These are phyloP conservation scores for Talaromyces nanjingensis DNA, from an alignment of 495 filamentous ascomycete species.

Conservation along the genomic window DNA sequence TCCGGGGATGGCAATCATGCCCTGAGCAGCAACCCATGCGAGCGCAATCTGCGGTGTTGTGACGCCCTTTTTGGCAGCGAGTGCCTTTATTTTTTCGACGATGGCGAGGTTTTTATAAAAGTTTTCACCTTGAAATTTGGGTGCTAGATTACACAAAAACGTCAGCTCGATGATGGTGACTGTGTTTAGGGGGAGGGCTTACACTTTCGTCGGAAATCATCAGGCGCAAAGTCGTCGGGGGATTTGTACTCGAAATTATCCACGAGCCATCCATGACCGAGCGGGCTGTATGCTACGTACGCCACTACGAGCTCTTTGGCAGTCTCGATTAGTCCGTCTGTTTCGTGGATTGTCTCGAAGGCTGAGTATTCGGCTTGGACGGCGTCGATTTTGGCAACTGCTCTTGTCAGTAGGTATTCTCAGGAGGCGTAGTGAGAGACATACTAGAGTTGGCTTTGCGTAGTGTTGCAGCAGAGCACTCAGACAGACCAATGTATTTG, in stretches of 20 bases:
- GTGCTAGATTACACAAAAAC: constrained; percentile 15
- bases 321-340: constrained; percentile 31
- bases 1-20: constrained; percentile 40
- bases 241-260: constrained; percentile 35
- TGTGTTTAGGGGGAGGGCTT: constrained; percentile 2
- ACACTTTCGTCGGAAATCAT: constrained; percentile 36
- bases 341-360: constrained; percentile 42
- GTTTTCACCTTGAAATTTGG: constrained; percentile 45
- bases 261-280: constrained; percentile 41
- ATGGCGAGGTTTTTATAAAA: constrained; percentile 42
- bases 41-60: constrained; percentile 34
- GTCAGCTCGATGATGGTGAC: neutral
- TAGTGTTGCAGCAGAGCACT: constrained; percentile 37
- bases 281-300: constrained; percentile 39
- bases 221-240: constrained; percentile 36
- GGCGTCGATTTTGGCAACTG: constrained; percentile 45
- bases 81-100: constrained; percentile 36
- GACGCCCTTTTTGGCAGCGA: constrained; percentile 32
- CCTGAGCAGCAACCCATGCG: constrained; percentile 41
- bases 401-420: neutral
- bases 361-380: constrained; percentile 45
- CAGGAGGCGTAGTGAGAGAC: neutral
- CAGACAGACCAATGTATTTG: constrained; percentile 40
- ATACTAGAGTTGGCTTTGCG: constrained; percentile 38
- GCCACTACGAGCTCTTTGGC: constrained; percentile 34